These are phyloP conservation scores for Entomortierella chlamydospora DNA, from an alignment of 192 early-diverging fungal species.

Conservation along the genomic window DNA sequence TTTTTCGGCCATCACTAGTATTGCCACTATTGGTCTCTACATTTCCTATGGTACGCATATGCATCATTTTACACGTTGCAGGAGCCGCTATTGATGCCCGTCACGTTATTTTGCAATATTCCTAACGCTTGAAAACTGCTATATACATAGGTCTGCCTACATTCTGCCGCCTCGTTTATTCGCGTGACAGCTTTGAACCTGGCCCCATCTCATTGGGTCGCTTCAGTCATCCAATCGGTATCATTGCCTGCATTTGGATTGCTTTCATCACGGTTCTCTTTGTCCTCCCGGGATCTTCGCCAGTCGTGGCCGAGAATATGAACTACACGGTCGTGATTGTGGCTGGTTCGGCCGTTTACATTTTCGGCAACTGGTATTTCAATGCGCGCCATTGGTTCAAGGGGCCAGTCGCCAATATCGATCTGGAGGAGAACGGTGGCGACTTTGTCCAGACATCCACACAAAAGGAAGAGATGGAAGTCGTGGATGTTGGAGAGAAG, in stretches of 20 bases:
- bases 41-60: constrained; percentile 55
- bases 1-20: constrained; percentile 59
- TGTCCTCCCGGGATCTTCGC: constrained; percentile 42
- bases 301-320: constrained; percentile 54
- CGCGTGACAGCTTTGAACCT: constrained; percentile 41
- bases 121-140: no score
- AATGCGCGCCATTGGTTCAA: constrained; percentile 57
- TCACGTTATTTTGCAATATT: no score
- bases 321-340: constrained; percentile 61
- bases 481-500: constrained; percentile 9
- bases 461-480: constrained; percentile 5
- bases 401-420: constrained; percentile 55
- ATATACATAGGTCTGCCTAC: constrained; percentile 53
- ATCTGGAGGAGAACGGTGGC: constrained; percentile 32
- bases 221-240: constrained; percentile 45
- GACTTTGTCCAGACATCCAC: constrained; percentile 22
- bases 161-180: constrained; percentile 55
- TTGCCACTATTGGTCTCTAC: constrained; percentile 59
- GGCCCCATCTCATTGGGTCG: constrained; percentile 56
- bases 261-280: constrained; percentile 56
- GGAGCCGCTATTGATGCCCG: no score
- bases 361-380: constrained; percentile 56
- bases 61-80: neutral
- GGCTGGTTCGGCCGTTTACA: constrained; percentile 32
- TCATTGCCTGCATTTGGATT: constrained; percentile 57